Evolutionary conservation across 2,329 filamentous ascomycete genomes (phyloP).

Genomic region (Ramichloridium luteum): DNA sequence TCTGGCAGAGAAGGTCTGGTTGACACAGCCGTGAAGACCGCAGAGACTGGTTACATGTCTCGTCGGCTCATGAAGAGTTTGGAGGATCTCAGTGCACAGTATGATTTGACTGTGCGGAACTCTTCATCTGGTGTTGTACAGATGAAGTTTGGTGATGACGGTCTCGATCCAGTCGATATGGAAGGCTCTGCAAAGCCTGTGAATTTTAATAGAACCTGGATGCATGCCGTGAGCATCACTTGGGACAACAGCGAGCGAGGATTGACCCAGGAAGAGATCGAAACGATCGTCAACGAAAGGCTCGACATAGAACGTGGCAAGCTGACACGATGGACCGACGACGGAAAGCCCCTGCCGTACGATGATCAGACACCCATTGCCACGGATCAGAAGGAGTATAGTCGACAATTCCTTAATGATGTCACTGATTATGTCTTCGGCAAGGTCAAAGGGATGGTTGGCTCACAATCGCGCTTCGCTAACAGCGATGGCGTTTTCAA

Average conservation of each 20-base stretch:
- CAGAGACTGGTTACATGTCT: conserved; percentile 98
- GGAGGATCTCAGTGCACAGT: conserved; percentile 85
- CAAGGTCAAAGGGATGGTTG: conserved; percentile 20
- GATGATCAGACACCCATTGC: conserved; percentile 36
- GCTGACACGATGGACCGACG: conserved; percentile 30
- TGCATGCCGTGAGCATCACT: conserved; percentile 61
- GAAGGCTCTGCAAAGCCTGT: conserved; percentile 88
- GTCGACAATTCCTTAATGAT: conserved; percentile 66
- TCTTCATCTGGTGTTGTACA: conserved; percentile 83
- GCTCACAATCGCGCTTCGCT: conserved; percentile 15
- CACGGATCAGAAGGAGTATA: conserved; percentile 52
- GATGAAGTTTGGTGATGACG: conserved; percentile 94
- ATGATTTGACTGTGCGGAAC: conserved; percentile 89
- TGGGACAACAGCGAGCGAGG: conserved; percentile 66
- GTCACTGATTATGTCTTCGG: conserved; percentile 56
- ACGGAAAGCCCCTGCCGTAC: conserved; percentile 45
- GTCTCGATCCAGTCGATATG: conserved; percentile 94
- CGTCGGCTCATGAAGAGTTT: conserved; percentile 94
- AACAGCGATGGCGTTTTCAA: conserved; percentile 58
- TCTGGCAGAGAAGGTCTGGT: conserved; percentile 96
- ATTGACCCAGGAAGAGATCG: conserved; percentile 62
- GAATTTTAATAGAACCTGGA: conserved; percentile 82
- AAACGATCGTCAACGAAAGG: conserved; percentile 53
- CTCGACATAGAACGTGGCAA: conserved; percentile 56
- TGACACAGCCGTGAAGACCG: conserved; percentile 97